Evolutionary conservation across 1,284 basidiomycete genomes (phyloP).

Genomic region (Malassezia sp.): DNA sequence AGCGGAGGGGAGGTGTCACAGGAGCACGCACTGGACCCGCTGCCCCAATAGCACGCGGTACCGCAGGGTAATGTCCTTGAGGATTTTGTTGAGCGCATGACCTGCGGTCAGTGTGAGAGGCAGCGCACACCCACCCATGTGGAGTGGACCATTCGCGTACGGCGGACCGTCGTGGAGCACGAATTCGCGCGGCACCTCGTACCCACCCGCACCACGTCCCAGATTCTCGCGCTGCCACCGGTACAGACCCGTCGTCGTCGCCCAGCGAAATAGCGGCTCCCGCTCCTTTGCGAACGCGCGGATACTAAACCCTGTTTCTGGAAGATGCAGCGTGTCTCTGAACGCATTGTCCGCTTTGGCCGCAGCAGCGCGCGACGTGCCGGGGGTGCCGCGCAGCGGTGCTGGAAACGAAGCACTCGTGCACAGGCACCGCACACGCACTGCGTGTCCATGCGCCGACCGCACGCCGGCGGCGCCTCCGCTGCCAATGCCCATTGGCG

Average conservation of each 20-base stretch:
- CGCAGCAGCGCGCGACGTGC: background rate
- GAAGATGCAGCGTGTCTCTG: slow-evolving; percentile 67
- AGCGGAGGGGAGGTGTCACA: too few species aligned
- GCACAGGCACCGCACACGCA: background rate
- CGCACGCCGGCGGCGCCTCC: too few species aligned
- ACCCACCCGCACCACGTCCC: slow-evolving; percentile 50
- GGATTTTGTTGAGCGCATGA: slow-evolving; percentile 89
- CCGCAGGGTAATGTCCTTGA: slow-evolving; percentile 91
- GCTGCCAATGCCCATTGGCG: too few species aligned
- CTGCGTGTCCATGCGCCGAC: too few species aligned
- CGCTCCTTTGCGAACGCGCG: slow-evolving; percentile 60
- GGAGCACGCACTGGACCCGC: slow-evolving; percentile 61
- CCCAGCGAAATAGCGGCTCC: slow-evolving; percentile 55
- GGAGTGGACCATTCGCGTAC: slow-evolving; percentile 89
- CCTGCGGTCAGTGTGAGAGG: slow-evolving; percentile 51
- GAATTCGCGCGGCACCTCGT: slow-evolving; percentile 53
- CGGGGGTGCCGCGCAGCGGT: too few species aligned
- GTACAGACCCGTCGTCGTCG: slow-evolving; percentile 69
- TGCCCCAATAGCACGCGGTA: slow-evolving; percentile 70
- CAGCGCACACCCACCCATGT: slow-evolving; percentile 61
- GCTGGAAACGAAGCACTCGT: too few species aligned
- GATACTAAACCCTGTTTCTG: slow-evolving; percentile 70
- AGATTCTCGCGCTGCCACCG: slow-evolving; percentile 63
- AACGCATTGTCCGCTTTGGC: slow-evolving; percentile 15
- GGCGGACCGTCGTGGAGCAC: slow-evolving; percentile 93